These are phyloP conservation scores for Kazachstania kunashirensis DNA, from an alignment of 805 yeast genomes.

Conservation along the genomic window DNA sequence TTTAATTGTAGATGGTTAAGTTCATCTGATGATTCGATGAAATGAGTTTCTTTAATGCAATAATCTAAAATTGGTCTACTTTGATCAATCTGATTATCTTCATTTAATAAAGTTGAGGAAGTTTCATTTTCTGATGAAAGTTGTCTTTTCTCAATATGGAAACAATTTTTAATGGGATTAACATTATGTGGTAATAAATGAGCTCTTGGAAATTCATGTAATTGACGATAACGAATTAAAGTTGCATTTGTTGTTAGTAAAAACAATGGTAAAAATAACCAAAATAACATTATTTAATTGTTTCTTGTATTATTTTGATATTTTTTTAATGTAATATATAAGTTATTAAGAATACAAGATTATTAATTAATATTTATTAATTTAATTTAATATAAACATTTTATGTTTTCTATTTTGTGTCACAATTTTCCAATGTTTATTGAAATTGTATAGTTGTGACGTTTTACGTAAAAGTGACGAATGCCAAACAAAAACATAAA, in stretches of 20 bases:
- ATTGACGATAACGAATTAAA: background rate
- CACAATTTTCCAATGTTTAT: no score
- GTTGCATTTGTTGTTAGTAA: background rate
- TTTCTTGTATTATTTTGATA: no score
- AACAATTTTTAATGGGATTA: background rate
- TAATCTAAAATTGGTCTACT: background rate
- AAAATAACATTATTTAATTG: background rate
- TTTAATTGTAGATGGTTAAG: constrained; percentile 32
- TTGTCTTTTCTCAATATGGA: background rate
- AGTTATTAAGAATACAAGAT: no score
- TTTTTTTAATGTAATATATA: no score
- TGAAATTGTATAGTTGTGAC: no score
- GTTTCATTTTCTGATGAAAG: background rate
- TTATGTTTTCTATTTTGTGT: no score
- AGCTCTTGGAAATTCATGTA: constrained; percentile 1
- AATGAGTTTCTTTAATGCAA: constrained; percentile 29
- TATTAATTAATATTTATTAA: no score
- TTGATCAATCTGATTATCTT: background rate
- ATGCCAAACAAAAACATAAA: no score
- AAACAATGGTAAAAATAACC: background rate
- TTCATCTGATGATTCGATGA: constrained; percentile 32
- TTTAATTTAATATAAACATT: no score
- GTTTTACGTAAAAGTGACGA: no score
- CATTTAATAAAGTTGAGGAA: background rate
- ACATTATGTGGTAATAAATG: constrained; percentile 4